Evolutionary conservation across 2,329 filamentous ascomycete species (phyloP).

Genomic region (Sarocladium strictum): DNA sequence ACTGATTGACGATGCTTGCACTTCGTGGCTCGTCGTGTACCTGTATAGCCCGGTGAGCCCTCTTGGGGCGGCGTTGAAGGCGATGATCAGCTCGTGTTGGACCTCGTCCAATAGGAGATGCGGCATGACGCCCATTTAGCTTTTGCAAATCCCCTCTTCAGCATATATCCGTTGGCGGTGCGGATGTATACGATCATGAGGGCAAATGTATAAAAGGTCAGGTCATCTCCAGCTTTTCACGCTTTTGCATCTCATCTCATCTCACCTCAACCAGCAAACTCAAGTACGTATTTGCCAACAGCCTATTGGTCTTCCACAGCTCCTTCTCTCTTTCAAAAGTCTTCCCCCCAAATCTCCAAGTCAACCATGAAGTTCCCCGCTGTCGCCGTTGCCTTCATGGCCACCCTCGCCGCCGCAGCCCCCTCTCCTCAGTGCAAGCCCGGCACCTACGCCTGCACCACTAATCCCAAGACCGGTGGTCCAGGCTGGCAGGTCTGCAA

Average conservation of each 20-base stretch:
- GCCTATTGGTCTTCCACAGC: not conserved
- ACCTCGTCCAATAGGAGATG: not conserved
- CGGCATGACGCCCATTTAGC: not conserved
- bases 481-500: constrained; percentile 29
- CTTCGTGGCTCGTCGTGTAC: not conserved
- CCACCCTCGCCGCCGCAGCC: not conserved
- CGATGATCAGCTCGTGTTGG: constrained; percentile 6
- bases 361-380: constrained; percentile 14
- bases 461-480: constrained; percentile 11
- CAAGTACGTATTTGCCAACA: too few relatives aligned
- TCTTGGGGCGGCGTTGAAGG: not conserved
- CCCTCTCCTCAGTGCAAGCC: constrained; percentile 21
- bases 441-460: constrained; percentile 28
- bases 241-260: not conserved
- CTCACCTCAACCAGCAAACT: not conserved
- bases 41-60: not conserved
- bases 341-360: not conserved
- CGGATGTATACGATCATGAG: not conserved
- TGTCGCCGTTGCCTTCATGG: constrained; percentile 1
- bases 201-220: not conserved
- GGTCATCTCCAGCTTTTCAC: not conserved
- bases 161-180: not conserved
- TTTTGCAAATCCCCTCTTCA: not conserved
- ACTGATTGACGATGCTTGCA: not conserved
- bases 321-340: not conserved